phyloP scores from a whole-genome alignment of 2,329 filamentous ascomycete species.

The Neoascochyta sp. region DNA sequence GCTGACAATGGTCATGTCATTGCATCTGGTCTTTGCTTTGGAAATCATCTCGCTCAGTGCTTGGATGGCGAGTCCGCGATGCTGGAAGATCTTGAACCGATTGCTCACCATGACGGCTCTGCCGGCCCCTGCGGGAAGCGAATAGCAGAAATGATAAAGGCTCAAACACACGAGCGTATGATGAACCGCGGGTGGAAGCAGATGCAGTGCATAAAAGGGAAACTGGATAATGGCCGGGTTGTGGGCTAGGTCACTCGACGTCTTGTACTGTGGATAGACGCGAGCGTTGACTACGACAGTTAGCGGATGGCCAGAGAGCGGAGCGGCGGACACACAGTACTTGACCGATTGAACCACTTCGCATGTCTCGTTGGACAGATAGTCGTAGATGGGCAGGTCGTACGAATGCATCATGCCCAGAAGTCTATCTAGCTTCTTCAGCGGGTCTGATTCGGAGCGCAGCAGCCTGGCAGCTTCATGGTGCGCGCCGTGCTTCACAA shows the following conservation, averaged over 20 bases:
- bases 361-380: conserved; percentile 21
- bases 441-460: conserved; percentile 10
- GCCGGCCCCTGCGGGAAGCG: conserved; percentile 11
- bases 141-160: conserved; percentile 23
- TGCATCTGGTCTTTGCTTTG: conserved; percentile 21
- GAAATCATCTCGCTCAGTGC: conserved; percentile 21
- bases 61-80: conserved; percentile 28
- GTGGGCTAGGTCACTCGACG: conserved; percentile 15
- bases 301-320: background rate
- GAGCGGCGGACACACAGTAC: conserved; percentile 20
- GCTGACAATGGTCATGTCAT: conserved; percentile 25
- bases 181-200: conserved; percentile 28
- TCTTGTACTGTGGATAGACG: conserved; percentile 19
- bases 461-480: conserved; percentile 17
- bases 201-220: conserved; percentile 21
- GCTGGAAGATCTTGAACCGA: conserved; percentile 23
- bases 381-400: conserved; percentile 19
- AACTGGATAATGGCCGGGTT: conserved; percentile 28
- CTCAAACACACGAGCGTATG: conserved; percentile 27
- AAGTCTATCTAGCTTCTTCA: conserved; percentile 14
- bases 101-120: conserved; percentile 7
- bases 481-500: conserved; percentile 8
- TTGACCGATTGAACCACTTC: conserved; percentile 32
- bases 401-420: conserved; percentile 15
- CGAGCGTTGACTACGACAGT: conserved; percentile 21